Percentiles rank a stretch among this genome's conserved stretches.
Conservation (phyloP, 108 stramenopile species). For the Seminavis robusta region DNA sequence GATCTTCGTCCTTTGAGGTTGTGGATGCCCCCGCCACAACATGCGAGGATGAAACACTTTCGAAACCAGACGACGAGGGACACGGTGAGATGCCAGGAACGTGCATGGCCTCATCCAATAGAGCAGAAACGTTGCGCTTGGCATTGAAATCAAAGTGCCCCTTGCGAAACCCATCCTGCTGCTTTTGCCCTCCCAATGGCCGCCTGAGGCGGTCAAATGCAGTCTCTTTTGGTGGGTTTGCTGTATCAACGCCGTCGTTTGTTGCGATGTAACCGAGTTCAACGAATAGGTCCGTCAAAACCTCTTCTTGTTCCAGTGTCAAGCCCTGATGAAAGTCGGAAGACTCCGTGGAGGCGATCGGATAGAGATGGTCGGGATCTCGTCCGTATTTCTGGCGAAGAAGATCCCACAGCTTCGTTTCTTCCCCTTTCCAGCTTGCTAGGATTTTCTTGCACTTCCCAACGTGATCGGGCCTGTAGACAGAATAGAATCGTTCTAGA, state of each 20-base stretch:
- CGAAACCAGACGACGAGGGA: conserved; percentile 1
- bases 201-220: background rate
- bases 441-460: conserved; percentile 60
- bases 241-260: conserved; percentile 30
- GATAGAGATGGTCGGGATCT: conserved; percentile 73
- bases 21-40: conserved; percentile 6
- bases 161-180: no score
- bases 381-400: conserved; percentile 72
- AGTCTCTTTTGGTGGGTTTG: background rate
- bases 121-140: no score
- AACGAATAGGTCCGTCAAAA: conserved; percentile 53
- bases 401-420: conserved; percentile 63
- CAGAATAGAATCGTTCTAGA: conserved; percentile 75
- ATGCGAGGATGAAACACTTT: conserved; percentile 20
- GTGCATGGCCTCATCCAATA: no score
- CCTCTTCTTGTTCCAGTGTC: conserved; percentile 69
- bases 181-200: background rate
- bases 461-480: conserved; percentile 68
- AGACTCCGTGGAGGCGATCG: conserved; percentile 31
- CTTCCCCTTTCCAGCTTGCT: conserved; percentile 73
- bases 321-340: conserved; percentile 44
- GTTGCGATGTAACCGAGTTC: conserved; percentile 72
- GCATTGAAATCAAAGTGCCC: no score
- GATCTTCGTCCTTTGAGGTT: conserved; percentile 9
- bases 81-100: no score